Conservation (phyloP, 768 basidiomycete genomes). For the Termitomyces sp. region DNA sequence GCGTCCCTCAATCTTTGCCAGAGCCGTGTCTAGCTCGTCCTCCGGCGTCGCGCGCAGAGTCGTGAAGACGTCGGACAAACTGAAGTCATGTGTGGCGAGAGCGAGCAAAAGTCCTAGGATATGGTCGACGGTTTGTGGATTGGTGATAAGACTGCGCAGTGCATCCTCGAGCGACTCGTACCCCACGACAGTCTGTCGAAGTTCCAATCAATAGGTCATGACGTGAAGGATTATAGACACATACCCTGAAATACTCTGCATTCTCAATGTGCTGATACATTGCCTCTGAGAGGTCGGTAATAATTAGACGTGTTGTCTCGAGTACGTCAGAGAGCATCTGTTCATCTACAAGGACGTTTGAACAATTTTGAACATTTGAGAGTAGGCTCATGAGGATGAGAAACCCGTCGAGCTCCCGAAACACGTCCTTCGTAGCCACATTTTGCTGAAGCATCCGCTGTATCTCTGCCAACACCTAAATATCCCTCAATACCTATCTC, state of each 20-base stretch:
- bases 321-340: slow-evolving; percentile 32
- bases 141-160: slow-evolving; percentile 44
- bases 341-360: slow-evolving; percentile 26
- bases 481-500: not conserved
- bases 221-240: slow-evolving; percentile 16
- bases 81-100: slow-evolving; percentile 62
- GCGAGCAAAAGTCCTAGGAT: slow-evolving; percentile 65
- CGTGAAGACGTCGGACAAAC: slow-evolving; percentile 49
- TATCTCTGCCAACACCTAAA: slow-evolving; percentile 61
- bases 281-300: slow-evolving; percentile 61
- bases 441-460: slow-evolving; percentile 65
- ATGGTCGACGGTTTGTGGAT: slow-evolving; percentile 42
- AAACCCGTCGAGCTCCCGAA: slow-evolving; percentile 81
- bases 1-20: slow-evolving; percentile 38
- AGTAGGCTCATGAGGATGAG: slow-evolving; percentile 69
- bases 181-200: slow-evolving; percentile 49
- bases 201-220: slow-evolving; percentile 1
- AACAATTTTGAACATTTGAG: slow-evolving; percentile 44
- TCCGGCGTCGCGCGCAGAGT: slow-evolving; percentile 29
- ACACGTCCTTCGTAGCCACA: slow-evolving; percentile 61
- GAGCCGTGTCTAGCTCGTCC: slow-evolving; percentile 34
- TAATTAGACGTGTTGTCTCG: slow-evolving; percentile 55
- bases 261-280: slow-evolving; percentile 54
- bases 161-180: slow-evolving; percentile 62
- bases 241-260: slow-evolving; percentile 60